Conservation (phyloP, 352 stramenopile genomes). For the Phytopythium boreale region DNA sequence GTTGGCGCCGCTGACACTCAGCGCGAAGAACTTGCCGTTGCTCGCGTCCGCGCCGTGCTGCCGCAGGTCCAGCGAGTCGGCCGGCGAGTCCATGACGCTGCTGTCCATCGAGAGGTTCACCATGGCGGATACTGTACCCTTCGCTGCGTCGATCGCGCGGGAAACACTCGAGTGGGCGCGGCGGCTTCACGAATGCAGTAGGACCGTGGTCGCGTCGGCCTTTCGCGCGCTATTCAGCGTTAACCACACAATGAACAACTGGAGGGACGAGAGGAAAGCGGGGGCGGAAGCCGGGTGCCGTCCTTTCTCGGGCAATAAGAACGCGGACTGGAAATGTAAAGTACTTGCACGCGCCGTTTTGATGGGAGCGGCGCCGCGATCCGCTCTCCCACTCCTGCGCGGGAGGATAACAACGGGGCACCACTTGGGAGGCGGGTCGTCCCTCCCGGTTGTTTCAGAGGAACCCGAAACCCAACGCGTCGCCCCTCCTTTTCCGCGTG, state of each 20-base stretch:
- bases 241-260: background rate
- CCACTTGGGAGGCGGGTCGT: background rate
- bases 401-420: too few relatives aligned
- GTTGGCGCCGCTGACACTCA: conserved; percentile 52
- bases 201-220: background rate
- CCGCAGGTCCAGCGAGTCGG: conserved; percentile 26
- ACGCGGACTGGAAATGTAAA: background rate
- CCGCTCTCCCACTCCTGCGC: background rate
- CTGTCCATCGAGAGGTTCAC: conserved; percentile 45
- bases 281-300: background rate
- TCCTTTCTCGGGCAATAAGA: background rate
- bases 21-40: conserved; percentile 73
- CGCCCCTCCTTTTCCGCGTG: background rate
- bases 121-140: conserved; percentile 13
- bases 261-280: background rate
- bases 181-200: too few relatives aligned
- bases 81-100: conserved; percentile 37
- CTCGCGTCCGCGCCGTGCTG: conserved; percentile 28
- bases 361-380: background rate
- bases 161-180: background rate
- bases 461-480: background rate
- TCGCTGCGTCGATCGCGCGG: background rate
- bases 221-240: background rate
- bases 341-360: background rate
- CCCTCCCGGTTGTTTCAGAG: background rate